Base-by-base conservation (phyloP, 2,329 filamentous ascomycete species). In the Aureobasidium lini region DNA sequence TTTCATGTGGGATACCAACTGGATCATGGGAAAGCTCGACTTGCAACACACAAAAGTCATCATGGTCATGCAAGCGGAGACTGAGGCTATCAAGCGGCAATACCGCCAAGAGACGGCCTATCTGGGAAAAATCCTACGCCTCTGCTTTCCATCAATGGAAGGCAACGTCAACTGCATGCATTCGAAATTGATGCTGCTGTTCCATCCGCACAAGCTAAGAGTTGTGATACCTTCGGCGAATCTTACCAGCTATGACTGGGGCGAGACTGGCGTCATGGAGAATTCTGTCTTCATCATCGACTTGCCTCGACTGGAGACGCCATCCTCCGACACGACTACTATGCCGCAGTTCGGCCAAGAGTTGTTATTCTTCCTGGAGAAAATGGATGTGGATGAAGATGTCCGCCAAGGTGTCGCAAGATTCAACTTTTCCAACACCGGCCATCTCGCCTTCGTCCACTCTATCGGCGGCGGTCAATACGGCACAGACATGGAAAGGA, bases 251-350 rank as follows among this genome's bases (percentile, higher is more conserved):
- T 90, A 89, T 67, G 93, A 99, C 69, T 97, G 94, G 92, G 93
- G 92, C 9, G 90, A 95, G 70, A 81, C 79, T 1, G 89, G 89
- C 1, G 74, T 85, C 2, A 88, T 96, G 85, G 92, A 96, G 73
- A 96, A 96, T 57, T 87, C 86, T 66, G 84, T 92, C 7, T 97
- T 96, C 70, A 70, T 97, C n/a, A 92, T 99, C 64, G 94, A 99
- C 70, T 81, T 97, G 8, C 93, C 94, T 6, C 79, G 82, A 42
- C 71, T 84, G 28, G 31, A 56, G 29, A 13, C 37, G 7, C 10
- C 50, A 34, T 2, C n/a, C 16, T 3, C 2, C 15, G 54, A 57
- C 40, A 15, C 6, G 9, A 16, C 10, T 6, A 15, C 15, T 8
- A 42, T 39, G 15, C 36, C 47, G 62, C 60, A 69, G 3, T 96